phyloP scores from a whole-genome alignment of 495 filamentous ascomycete genomes.

The Penicillium paxilli region DNA sequence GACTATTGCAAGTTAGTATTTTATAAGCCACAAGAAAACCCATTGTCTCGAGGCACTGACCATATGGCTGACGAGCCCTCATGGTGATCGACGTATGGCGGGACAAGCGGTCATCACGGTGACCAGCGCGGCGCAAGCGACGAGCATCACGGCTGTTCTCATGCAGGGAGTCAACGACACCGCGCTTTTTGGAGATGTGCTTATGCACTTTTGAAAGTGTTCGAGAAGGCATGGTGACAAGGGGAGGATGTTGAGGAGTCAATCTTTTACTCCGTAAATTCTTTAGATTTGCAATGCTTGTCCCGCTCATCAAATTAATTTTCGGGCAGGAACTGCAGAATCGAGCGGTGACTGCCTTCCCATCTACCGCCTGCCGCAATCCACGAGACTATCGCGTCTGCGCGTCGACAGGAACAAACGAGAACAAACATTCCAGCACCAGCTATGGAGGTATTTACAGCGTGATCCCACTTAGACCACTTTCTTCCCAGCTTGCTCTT shows the following conservation, averaged over 20 bases:
- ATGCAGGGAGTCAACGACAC: constrained; percentile 67
- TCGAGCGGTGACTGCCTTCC: constrained; percentile 17
- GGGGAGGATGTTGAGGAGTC: background rate
- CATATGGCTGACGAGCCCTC: constrained; percentile 66
- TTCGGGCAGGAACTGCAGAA: constrained; percentile 21
- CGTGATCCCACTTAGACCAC: constrained; percentile 6
- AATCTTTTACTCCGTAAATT: background rate
- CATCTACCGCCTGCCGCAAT: constrained; percentile 29
- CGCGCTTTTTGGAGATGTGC: constrained; percentile 75
- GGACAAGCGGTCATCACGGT: constrained; percentile 74
- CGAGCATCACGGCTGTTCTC: constrained; percentile 80
- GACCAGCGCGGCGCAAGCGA: constrained; percentile 69
- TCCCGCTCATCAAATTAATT: constrained; percentile 23
- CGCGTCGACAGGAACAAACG: constrained; percentile 29
- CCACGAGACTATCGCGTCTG: constrained; percentile 22
- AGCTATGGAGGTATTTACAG: constrained; percentile 26
- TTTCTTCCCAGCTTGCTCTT: constrained; percentile 1
- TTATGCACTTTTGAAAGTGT: constrained; percentile 78
- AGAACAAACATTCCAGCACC: constrained; percentile 29
- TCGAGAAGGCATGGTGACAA: constrained; percentile 64
- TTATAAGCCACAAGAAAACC: background rate
- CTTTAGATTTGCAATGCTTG: too few species aligned
- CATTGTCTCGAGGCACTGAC: constrained; percentile 45
- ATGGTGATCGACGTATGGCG: constrained; percentile 59
- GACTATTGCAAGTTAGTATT: constrained; percentile 47